Base-by-base conservation (phyloP, 108 stramenopile species). In the Pseudonitzschia pungens region DNA sequence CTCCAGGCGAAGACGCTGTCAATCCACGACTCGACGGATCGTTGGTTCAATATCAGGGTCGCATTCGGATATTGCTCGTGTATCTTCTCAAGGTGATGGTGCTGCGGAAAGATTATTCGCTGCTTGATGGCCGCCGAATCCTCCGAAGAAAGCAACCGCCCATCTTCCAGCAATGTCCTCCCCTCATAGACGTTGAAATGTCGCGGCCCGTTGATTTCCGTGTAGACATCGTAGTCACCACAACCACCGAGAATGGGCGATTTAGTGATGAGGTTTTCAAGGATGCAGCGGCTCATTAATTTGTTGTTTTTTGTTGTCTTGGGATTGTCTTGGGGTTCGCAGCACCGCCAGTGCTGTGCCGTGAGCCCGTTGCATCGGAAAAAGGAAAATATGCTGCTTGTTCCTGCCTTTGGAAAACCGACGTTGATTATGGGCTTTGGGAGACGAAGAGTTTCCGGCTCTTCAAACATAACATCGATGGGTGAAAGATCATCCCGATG, bases 291-390 rank as follows among this genome's bases (percentile, higher is more conserved):
- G 40, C 42, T 62, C 59, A 73, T 48, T 14, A 73, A 18, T 44
- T 64, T 29, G 22, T 0, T 15, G 5, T 9, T 5, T 27, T 20
- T 29, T 15, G 33, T 43, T 12, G n/a, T 14, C 8, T 8, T 18
- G 22, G 28, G 71, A 29, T 62, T 58, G 33, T 62, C 18, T 28
- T 62, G 59, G 7, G n/a, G 32, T 52, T 71, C 73, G 69, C 78
- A 79, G 50, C 78, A 79, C 64, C 69, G 70, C 78, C 78, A 79
- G 73, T 79, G 78, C 31, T 79, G 78, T 4, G 69, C 33, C 18
- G 45, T 69, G 36, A 72, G 54, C 20, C 78, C 78, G 52, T 68
- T 45, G 45, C 78, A 70, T 29, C 63, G 32, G 56, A 79, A 79
- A 57, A 53, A 79, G 20, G 53, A 42, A 65, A 79, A 79, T 4